Percentiles rank a stretch among this genome's conserved stretches.
phyloP scores from a whole-genome alignment of 2,329 filamentous ascomycete genomes.

The Aspergillus floridensis region DNA sequence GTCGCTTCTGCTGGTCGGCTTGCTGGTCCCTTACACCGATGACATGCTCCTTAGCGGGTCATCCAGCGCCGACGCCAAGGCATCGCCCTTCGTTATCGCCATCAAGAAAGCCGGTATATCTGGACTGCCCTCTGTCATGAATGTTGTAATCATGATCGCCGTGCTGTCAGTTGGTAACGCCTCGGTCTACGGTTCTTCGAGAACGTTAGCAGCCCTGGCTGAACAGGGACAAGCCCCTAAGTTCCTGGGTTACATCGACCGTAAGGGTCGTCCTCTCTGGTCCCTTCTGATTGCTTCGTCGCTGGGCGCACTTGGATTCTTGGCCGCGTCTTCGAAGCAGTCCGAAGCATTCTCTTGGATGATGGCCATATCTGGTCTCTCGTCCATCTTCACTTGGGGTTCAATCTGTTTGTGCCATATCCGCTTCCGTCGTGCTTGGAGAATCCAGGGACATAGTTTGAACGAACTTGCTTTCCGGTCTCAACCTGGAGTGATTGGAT shows the following conservation, averaged over 20 bases:
- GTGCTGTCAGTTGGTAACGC: constrained; percentile 91
- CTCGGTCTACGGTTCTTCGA: constrained; percentile 84
- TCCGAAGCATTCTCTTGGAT: constrained; percentile 74
- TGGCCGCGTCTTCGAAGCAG: constrained; percentile 64
- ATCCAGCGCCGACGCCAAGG: constrained; percentile 63
- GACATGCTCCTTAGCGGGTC: constrained; percentile 58
- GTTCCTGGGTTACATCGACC: constrained; percentile 77
- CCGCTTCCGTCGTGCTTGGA: constrained; percentile 83
- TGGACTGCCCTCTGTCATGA: constrained; percentile 84
- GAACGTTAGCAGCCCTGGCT: constrained; percentile 83
- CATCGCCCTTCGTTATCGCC: constrained; percentile 91
- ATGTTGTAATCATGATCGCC: constrained; percentile 87
- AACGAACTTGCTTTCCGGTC: constrained; percentile 77
- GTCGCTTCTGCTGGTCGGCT: constrained; percentile 73
- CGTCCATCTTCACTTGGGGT: constrained; percentile 73
- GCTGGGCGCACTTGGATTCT: constrained; percentile 73
- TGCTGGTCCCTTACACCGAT: constrained; percentile 75
- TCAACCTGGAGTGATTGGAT: constrained; percentile 75
- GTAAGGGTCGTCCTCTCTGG: constrained; percentile 73
- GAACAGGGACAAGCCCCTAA: constrained; percentile 81
- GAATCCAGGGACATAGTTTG: constrained; percentile 63
- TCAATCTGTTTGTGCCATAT: constrained; percentile 90
- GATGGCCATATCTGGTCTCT: constrained; percentile 69
- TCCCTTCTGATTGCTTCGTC: constrained; percentile 66
- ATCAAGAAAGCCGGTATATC: constrained; percentile 80